phyloP scores from a whole-genome alignment of 768 basidiomycete species.

The Panus rudis region DNA sequence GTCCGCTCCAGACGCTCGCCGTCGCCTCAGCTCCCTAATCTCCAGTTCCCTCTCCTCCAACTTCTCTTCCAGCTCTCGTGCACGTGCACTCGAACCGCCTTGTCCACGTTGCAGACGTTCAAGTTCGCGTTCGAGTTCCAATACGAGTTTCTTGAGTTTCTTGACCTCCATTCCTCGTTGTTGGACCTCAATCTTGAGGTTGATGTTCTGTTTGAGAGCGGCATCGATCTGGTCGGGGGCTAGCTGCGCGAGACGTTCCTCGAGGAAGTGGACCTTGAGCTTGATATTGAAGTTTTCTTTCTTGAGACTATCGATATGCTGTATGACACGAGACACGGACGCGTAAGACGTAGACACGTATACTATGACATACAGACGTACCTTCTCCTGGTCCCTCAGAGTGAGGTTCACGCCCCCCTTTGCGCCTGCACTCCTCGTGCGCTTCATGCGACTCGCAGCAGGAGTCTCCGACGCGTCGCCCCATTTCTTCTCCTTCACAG shows the following conservation, averaged over 20 bases:
- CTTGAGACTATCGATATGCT: slow-evolving; percentile 94
- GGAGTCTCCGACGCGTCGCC: slow-evolving; percentile 10
- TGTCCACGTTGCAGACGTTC: slow-evolving; percentile 55
- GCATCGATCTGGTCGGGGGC: slow-evolving; percentile 91
- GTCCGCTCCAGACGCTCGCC: slow-evolving; percentile 31
- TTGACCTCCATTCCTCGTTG: slow-evolving; percentile 87
- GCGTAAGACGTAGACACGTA: background rate
- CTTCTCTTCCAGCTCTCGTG: slow-evolving; percentile 71
- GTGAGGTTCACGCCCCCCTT: slow-evolving; percentile 47
- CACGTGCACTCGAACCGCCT: slow-evolving; percentile 38
- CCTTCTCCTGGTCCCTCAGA: slow-evolving; percentile 95
- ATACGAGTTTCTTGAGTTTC: slow-evolving; percentile 81
- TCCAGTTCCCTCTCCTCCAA: slow-evolving; percentile 70
- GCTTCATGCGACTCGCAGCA: slow-evolving; percentile 12
- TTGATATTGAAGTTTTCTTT: slow-evolving; percentile 98
- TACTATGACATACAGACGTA: slow-evolving; percentile 24
- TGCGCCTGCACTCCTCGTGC: slow-evolving; percentile 13
- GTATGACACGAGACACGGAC: background rate
- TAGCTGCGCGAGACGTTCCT: slow-evolving; percentile 84
- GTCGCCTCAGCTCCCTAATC: slow-evolving; percentile 55
- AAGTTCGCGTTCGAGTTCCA: slow-evolving; percentile 77
- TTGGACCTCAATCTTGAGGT: slow-evolving; percentile 88
- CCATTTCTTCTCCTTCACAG: slow-evolving; percentile 36
- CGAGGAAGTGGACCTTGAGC: slow-evolving; percentile 90
- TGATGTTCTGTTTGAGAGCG: slow-evolving; percentile 87